Conservation (phyloP, 140 eudicot genomes). For the Eryngium alpinum region DNA sequence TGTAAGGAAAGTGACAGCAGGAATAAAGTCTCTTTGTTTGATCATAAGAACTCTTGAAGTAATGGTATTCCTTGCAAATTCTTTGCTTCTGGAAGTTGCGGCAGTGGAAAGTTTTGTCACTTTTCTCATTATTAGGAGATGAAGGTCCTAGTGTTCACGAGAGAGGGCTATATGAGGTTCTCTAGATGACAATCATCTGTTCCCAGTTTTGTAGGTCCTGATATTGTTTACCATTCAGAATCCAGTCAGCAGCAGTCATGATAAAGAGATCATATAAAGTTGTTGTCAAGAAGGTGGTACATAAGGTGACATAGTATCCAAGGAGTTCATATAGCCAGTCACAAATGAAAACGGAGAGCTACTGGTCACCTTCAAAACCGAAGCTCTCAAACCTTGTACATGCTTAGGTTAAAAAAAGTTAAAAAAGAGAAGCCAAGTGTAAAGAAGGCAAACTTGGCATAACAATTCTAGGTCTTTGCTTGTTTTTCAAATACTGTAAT, state of each 20-base stretch:
- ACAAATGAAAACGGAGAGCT: slow-evolving; percentile 2
- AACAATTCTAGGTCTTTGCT: too few relatives aligned
- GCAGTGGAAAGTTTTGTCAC: background rate
- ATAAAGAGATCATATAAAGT: slow-evolving; percentile 6
- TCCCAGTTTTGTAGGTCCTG: background rate
- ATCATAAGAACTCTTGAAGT: background rate
- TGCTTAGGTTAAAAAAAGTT: background rate
- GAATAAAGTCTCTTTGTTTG: background rate
- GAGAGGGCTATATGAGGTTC: background rate
- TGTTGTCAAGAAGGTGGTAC: slow-evolving; percentile 15
- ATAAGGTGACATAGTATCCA: slow-evolving; percentile 1
- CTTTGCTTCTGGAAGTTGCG: slow-evolving; percentile 15
- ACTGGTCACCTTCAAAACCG: slow-evolving; percentile 9
- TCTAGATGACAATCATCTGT: slow-evolving; percentile 6
- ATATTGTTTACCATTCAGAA: background rate
- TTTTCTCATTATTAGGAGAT: slow-evolving; percentile 5
- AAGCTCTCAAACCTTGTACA: slow-evolving; percentile 18
- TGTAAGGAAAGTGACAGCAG: too few relatives aligned
- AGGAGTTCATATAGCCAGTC: slow-evolving; percentile 15
- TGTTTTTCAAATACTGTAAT: too few relatives aligned
- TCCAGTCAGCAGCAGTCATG: background rate
- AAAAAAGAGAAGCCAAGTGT: too few relatives aligned
- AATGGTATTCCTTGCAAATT: background rate
- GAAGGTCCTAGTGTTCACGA: background rate
- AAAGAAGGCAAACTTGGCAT: too few relatives aligned